Evolutionary conservation across 2,329 filamentous ascomycete genomes (phyloP).

Genomic region (Colletotrichum zoysiae): DNA sequence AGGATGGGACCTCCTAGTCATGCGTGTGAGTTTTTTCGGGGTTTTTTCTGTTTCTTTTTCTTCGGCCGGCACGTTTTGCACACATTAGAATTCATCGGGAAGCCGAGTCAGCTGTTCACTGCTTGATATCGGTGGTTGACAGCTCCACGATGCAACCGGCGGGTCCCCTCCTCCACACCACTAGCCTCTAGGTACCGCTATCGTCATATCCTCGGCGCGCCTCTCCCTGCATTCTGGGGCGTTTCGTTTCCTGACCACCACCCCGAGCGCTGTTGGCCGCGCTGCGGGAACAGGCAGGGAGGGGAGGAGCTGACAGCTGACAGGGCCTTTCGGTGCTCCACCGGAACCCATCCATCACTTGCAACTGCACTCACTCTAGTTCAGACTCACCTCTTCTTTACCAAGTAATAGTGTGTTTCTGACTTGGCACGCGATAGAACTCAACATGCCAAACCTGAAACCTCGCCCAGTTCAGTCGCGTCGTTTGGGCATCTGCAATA

Average conservation of each 20-base stretch:
- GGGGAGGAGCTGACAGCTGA: background rate
- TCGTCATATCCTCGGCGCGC: slow-evolving; percentile 11
- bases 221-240: slow-evolving; percentile 29
- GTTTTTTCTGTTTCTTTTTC: too few relatives aligned
- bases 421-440: background rate
- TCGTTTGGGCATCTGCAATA: slow-evolving; percentile 35
- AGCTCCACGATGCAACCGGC: slow-evolving; percentile 8
- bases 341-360: slow-evolving; percentile 22
- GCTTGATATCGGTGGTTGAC: background rate
- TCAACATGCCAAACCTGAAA: slow-evolving; percentile 32
- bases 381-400: slow-evolving; percentile 19
- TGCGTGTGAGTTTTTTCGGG: background rate
- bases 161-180: slow-evolving; percentile 6
- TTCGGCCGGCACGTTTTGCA: background rate
- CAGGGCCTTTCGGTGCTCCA: slow-evolving; percentile 21
- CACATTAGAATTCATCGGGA: background rate
- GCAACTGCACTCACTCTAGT: slow-evolving; percentile 36
- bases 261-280: slow-evolving; percentile 23
- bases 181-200: too few relatives aligned
- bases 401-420: too few relatives aligned
- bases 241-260: slow-evolving; percentile 33
- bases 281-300: background rate
- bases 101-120: background rate
- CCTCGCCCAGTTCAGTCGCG: slow-evolving; percentile 16
- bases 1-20: slow-evolving; percentile 9